Evolutionary conservation across 2,329 filamentous ascomycete genomes (phyloP).

Genomic region (Sporothrix schenckii): DNA sequence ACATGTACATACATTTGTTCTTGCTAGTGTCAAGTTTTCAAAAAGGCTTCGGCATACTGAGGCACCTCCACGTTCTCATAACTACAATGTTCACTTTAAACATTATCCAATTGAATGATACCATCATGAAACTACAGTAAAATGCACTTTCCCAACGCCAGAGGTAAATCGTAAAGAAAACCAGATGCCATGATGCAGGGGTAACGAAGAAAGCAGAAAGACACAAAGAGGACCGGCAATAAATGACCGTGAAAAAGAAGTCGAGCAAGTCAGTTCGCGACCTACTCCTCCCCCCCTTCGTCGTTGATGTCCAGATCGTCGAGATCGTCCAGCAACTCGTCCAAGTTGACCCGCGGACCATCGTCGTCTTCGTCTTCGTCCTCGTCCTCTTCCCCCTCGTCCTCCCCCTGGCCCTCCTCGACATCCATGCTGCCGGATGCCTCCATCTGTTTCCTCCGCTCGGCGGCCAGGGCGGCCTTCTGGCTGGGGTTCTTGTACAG

Average conservation of each 20-base stretch:
- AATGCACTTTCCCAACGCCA: slow-evolving; percentile 27
- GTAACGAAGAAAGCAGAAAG: slow-evolving; percentile 16
- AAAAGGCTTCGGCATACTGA: no score
- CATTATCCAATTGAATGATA: slow-evolving; percentile 18
- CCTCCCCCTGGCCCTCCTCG: slow-evolving; percentile 54
- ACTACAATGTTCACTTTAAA: not conserved
- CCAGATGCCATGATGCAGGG: slow-evolving; percentile 26
- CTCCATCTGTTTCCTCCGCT: slow-evolving; percentile 42
- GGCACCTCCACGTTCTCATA: not conserved
- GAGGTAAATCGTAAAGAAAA: slow-evolving; percentile 23
- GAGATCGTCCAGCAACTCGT: slow-evolving; percentile 88
- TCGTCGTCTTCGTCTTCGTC: slow-evolving; percentile 62
- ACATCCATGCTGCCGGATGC: slow-evolving; percentile 46
- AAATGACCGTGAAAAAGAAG: not conserved
- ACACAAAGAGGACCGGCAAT: not conserved
- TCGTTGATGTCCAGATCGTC: slow-evolving; percentile 80
- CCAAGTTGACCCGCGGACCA: slow-evolving; percentile 71
- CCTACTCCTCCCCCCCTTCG: slow-evolving; percentile 50
- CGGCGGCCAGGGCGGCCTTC: slow-evolving; percentile 45
- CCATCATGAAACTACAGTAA: not conserved
- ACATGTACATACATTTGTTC: not conserved
- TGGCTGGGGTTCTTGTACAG: slow-evolving; percentile 74
- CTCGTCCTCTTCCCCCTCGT: slow-evolving; percentile 57
- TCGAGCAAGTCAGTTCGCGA: not conserved
- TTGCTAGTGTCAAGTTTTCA: not conserved